Evolutionary conservation across 2,329 filamentous ascomycete species (phyloP).

Genomic region (Trichoderma guizhouense): DNA sequence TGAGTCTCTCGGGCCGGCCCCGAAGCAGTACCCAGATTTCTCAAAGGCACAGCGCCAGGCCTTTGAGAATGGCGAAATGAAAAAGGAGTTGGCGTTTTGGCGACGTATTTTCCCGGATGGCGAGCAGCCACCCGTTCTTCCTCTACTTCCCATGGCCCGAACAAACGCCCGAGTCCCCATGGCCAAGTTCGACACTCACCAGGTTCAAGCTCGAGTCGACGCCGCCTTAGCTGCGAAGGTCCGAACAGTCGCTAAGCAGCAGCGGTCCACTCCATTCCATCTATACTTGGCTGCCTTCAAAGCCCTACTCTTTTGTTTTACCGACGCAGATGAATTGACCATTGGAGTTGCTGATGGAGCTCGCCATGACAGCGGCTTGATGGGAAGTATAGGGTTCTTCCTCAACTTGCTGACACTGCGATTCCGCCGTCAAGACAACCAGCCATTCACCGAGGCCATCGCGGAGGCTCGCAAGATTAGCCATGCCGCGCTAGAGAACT

Average conservation of each 20-base stretch:
- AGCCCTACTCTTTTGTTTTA: conserved; percentile 35
- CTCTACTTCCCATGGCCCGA: conserved; percentile 33
- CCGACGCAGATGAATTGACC: conserved; percentile 36
- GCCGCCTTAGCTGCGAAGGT: too few relatives aligned
- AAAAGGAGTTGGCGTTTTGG: conserved; percentile 36
- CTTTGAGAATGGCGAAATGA: conserved; percentile 28
- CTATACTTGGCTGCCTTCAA: conserved; percentile 43
- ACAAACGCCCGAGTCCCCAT: conserved; percentile 3
- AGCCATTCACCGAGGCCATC: conserved; percentile 25
- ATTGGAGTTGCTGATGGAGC: conserved; percentile 50
- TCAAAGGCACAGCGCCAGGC: conserved; percentile 30
- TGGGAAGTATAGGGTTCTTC: neutral
- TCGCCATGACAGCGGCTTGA: conserved; percentile 33
- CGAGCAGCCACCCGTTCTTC: conserved; percentile 25
- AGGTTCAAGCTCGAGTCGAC: too few relatives aligned
- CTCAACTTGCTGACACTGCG: conserved; percentile 48
- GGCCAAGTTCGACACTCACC: conserved; percentile 22
- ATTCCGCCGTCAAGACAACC: conserved; percentile 29
- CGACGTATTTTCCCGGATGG: conserved; percentile 23
- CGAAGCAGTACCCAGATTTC: conserved; percentile 37
- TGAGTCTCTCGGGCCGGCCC: conserved; percentile 20
- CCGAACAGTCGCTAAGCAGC: conserved; percentile 21
- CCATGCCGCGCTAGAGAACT: conserved; percentile 40
- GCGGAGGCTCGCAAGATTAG: conserved; percentile 23
- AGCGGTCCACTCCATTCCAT: conserved; percentile 37